Percentiles rank a stretch among this genome's conserved stretches.
These are phyloP conservation scores for Ceratocystis diversiconidia DNA, from an alignment of 2,329 filamentous ascomycete genomes.

Conservation along the genomic window DNA sequence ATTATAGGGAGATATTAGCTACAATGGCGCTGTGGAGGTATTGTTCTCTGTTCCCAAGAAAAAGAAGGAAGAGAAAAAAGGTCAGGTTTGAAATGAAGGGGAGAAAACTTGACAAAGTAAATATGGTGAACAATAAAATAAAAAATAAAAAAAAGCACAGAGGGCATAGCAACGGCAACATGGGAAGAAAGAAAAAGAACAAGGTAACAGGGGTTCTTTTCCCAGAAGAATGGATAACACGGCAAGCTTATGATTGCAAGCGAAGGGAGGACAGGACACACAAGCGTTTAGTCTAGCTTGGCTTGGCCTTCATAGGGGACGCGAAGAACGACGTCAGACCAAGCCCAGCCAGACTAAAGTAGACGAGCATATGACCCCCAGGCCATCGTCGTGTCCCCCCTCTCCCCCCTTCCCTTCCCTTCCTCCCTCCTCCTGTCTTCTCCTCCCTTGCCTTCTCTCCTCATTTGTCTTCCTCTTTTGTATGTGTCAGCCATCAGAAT, in stretches of 20 bases:
- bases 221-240: constrained; percentile 1
- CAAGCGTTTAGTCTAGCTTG: no score
- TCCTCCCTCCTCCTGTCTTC: background rate
- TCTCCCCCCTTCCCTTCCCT: background rate
- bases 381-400: background rate
- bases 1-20: no score
- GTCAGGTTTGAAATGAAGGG: background rate
- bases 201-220: background rate
- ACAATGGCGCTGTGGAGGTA: no score
- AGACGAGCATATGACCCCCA: background rate
- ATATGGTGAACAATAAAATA: background rate
- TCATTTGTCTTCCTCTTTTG: no score
- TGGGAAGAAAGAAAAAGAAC: constrained; percentile 10
- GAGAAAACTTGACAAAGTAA: constrained; percentile 4
- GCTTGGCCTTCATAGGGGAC: background rate
- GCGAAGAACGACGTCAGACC: constrained; percentile 1
- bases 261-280: background rate
- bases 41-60: background rate
- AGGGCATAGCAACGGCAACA: background rate
- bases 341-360: background rate
- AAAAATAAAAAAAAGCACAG: constrained; percentile 11
- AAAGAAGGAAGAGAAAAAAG: background rate
- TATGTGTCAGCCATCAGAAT: no score
- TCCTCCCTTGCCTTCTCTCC: no score
- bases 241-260: background rate